Conservation (phyloP, 2,329 filamentous ascomycete genomes). For the Alternaria burnsii region DNA sequence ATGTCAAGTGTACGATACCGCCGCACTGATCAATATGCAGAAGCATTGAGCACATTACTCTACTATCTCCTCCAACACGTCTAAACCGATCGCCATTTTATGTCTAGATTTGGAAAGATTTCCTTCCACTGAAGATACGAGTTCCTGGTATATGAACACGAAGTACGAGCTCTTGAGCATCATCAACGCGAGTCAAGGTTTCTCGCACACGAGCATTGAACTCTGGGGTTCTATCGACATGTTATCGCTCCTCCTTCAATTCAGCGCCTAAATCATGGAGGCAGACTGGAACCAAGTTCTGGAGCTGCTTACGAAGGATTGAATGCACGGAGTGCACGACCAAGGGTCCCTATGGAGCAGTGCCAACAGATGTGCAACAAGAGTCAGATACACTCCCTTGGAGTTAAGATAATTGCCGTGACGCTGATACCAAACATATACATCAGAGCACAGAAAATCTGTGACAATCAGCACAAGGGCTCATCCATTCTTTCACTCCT, state of each 20-base stretch:
- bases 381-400: too few relatives aligned
- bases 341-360: not conserved
- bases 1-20: not conserved
- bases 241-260: not conserved
- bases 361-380: fast-evolving
- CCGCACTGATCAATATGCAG: not conserved
- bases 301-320: not conserved
- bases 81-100: not conserved
- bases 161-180: not conserved
- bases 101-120: not conserved
- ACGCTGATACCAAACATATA: too few relatives aligned
- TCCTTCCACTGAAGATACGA: not conserved
- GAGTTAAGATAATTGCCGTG: not conserved
- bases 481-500: not conserved
- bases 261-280: not conserved
- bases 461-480: too few relatives aligned
- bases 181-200: not conserved
- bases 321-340: not conserved
- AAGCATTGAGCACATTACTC: not conserved
- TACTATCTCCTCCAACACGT: not conserved
- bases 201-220: not conserved
- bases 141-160: not conserved
- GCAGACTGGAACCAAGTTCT: not conserved
- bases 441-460: not conserved
- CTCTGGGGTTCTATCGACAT: not conserved